Base-by-base conservation (phyloP, 805 yeast genomes). In the Candida corydali region DNA sequence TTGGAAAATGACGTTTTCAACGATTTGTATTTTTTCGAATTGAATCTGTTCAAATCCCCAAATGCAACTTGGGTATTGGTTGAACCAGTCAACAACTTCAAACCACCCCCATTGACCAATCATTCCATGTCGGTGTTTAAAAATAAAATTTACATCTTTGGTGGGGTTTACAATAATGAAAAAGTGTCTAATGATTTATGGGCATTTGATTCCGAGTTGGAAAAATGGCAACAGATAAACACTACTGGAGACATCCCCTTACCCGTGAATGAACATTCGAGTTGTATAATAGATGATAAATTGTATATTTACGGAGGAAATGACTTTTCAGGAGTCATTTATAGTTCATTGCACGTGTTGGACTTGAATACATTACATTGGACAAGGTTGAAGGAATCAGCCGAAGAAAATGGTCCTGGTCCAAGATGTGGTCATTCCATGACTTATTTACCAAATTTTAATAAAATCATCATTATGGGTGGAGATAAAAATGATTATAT, bases 231-330 rank as follows among this genome's bases (percentile, higher is more conserved):
- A 17, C 76, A 75, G 43, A 64, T 85, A 26, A 72, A 72, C 36
- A 78, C 94, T 25, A 63, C 76, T n/a, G 94, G 95, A 8, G 63
- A 71, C n/a, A 46, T 60, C 9, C 97, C 96, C 2, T 81, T 84
- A 3, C 91, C 97, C 0, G 74, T 89, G 41, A 94, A 88, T 59
- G 96, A 91, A 52, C 99, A 93, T 58, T 78, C 96, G 3, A 80
- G 95, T 10, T 75, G 91, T 9, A 61, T 88, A 24, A 83, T 82
- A 40, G 81, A 80, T 41, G 89, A 87, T 50, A 69, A 81, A 34
- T 70, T 93, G 75, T 84, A 83, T 51, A 75, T 91, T 10, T 80
- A 82, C 54, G 99, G 98, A 26, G 99, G 99, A 35, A 86, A 88
- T 52, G 80, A 83, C 43, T 65, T 74, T 23, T 72, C 77, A 43